Conservation (phyloP, 148 eudicot genomes). For the Euryodendron excelsum region DNA sequence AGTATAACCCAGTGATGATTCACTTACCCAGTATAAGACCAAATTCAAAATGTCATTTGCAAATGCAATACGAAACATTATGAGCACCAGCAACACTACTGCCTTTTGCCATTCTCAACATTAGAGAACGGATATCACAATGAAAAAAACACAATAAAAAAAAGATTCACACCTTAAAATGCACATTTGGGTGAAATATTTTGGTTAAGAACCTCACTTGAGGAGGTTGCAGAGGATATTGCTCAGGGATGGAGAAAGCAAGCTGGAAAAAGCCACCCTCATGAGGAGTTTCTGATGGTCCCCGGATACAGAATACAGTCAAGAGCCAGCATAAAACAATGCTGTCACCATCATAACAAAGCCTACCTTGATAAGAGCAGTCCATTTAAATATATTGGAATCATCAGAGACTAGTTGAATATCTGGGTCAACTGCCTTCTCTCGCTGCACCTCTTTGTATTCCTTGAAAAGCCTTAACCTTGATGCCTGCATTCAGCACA, state of each 20-base stretch:
- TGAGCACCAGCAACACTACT: background rate
- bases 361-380: conserved; percentile 64
- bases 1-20: background rate
- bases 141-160: background rate
- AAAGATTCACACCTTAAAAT: conserved; percentile 69
- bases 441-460: conserved; percentile 89
- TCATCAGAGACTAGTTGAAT: conserved; percentile 72
- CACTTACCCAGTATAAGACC: background rate
- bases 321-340: conserved; percentile 7
- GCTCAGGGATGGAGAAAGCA: conserved; percentile 95
- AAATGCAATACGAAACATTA: background rate
- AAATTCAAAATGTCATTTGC: background rate
- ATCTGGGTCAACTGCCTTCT: conserved; percentile 92
- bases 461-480: conserved; percentile 96
- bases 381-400: conserved; percentile 68
- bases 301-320: conserved; percentile 41
- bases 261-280: conserved; percentile 98
- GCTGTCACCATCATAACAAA: background rate
- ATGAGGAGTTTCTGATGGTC: conserved; percentile 93
- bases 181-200: conserved; percentile 97
- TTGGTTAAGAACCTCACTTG: conserved; percentile 97
- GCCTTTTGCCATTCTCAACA: background rate
- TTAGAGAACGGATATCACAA: background rate
- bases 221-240: conserved; percentile 98
- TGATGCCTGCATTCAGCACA: conserved; percentile 52